A percentile compares a stretch with the other conserved stretches of the same genome.
phyloP scores from a whole-genome alignment of 257 asterid species.

The Leptodermis oblonga region DNA sequence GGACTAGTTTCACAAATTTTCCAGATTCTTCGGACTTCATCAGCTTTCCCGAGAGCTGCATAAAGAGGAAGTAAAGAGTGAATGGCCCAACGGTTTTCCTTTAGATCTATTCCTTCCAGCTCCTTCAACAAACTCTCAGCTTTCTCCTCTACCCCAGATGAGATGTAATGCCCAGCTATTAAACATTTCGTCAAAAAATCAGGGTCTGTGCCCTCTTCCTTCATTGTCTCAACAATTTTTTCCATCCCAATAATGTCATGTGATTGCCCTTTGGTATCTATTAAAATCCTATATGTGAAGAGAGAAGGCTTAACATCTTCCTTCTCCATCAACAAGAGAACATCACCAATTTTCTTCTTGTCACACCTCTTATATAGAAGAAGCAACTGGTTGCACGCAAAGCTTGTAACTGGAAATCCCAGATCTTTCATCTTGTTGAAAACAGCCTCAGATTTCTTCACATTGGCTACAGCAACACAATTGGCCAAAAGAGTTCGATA shows the following conservation, averaged over 20 bases:
- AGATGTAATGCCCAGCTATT: conserved; percentile 44
- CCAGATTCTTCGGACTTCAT: too few species aligned
- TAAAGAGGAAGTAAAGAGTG: conserved; percentile 50
- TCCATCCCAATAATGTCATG: conserved; percentile 75
- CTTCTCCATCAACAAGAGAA: conserved; percentile 63
- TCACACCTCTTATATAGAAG: conserved; percentile 55
- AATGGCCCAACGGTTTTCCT: conserved; percentile 41
- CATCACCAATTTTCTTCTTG: conserved; percentile 56
- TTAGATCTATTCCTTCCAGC: conserved; percentile 47
- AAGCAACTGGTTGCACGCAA: conserved; percentile 60
- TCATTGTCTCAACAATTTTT: conserved; percentile 55
- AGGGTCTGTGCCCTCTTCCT: conserved; percentile 52
- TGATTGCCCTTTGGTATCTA: conserved; percentile 50
- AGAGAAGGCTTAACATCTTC: conserved; percentile 47
- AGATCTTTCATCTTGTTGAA: conserved; percentile 64
- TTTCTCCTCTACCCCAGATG: conserved; percentile 48
- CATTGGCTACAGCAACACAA: conserved; percentile 30
- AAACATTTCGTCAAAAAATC: conserved; percentile 21
- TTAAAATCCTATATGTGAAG: conserved; percentile 53
- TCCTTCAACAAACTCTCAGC: conserved; percentile 54
- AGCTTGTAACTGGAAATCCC: conserved; percentile 40
- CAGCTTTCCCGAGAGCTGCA: conserved; percentile 55
- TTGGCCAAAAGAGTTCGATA: conserved; percentile 66
- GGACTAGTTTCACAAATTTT: conserved; percentile 49
- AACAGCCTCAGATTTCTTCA: conserved; percentile 51